phyloP scores from a whole-genome alignment of 768 basidiomycete species.

The Terana coerulea region DNA sequence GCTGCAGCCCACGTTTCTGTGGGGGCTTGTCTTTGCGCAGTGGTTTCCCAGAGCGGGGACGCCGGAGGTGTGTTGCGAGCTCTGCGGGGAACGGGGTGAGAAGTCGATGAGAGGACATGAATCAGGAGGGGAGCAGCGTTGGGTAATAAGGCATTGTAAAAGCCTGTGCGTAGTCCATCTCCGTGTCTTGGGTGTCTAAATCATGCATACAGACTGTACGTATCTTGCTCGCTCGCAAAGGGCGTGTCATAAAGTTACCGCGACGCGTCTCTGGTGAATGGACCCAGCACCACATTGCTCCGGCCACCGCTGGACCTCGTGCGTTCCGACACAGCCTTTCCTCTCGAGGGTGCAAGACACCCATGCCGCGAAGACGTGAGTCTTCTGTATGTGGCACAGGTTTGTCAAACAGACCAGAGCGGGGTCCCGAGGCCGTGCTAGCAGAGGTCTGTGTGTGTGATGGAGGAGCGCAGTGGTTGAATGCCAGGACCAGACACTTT shows the following conservation, averaged over 20 bases:
- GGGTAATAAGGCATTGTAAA: constrained; percentile 24
- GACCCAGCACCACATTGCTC: constrained; percentile 12
- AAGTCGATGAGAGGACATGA: constrained; percentile 8
- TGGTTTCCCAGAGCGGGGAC: constrained; percentile 12
- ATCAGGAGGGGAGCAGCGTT: constrained; percentile 27
- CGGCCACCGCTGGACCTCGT: constrained; percentile 26
- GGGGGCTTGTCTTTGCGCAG: constrained; percentile 28
- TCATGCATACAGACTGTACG: constrained; percentile 30
- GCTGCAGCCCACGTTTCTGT: constrained; percentile 38
- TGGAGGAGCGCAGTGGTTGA: constrained; percentile 15
- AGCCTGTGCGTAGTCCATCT: constrained; percentile 36
- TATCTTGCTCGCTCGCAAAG: constrained; percentile 36
- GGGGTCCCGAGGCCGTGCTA: constrained; percentile 54
- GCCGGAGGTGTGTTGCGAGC: constrained; percentile 4
- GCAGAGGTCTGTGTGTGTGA: constrained; percentile 42
- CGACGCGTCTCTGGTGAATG: constrained; percentile 50
- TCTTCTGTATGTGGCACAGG: constrained; percentile 15
- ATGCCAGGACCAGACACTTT: constrained; percentile 36
- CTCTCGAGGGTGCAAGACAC: constrained; percentile 20
- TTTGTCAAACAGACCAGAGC: constrained; percentile 16
- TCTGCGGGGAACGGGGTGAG: constrained; percentile 7
- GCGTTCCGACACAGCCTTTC: constrained; percentile 51
- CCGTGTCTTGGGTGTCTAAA: background rate
- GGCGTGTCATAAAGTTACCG: constrained; percentile 28
- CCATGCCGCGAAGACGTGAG: constrained; percentile 4